Evolutionary conservation across 2,329 filamentous ascomycete genomes (phyloP).

Genomic region (Thielaviopsis populi): DNA sequence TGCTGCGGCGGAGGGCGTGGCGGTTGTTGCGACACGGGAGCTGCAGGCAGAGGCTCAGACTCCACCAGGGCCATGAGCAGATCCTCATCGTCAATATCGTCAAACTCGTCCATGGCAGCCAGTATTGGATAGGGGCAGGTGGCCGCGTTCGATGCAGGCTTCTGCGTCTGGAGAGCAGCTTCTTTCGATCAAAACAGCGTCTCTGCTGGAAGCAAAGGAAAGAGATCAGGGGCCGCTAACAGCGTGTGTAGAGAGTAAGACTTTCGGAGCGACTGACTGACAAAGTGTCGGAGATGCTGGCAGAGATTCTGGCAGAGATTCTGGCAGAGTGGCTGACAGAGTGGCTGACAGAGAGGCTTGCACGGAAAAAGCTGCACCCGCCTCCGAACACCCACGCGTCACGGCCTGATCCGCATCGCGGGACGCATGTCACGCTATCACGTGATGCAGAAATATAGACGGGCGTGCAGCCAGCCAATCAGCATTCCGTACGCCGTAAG

Average conservation of each 20-base stretch:
- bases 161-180: neutral
- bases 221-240: neutral
- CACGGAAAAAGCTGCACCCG: neutral
- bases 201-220: neutral
- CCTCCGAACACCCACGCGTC: neutral
- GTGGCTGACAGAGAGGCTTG: no score
- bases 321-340: no score
- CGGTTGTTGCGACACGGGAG: neutral
- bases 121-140: neutral
- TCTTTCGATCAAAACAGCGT: neutral
- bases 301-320: no score
- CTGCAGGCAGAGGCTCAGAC: neutral
- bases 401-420: neutral
- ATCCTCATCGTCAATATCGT: constrained; percentile 50
- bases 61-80: constrained; percentile 38
- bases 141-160: neutral
- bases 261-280: no score
- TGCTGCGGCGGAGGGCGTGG: neutral
- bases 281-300: no score
- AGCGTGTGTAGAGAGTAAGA: no score
- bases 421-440: neutral
- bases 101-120: constrained; percentile 24
- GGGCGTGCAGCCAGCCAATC: neutral
- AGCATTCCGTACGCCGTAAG: neutral
- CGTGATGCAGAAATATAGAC: neutral